These are phyloP conservation scores for Postia placenta DNA, from an alignment of 768 basidiomycete genomes.

Conservation along the genomic window DNA sequence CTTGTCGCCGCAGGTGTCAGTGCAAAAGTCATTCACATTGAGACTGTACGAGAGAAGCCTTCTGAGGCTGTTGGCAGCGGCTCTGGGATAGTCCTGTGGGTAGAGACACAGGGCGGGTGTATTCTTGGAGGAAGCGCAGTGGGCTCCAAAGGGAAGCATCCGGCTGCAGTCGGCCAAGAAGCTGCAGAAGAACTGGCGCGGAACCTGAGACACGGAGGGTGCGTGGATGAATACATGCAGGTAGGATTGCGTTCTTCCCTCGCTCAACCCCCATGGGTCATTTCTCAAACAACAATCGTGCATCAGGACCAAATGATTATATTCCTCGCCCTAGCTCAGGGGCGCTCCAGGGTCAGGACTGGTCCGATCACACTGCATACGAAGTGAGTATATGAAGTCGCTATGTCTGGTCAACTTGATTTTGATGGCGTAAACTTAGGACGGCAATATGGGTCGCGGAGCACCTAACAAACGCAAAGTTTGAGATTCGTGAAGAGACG, in stretches of 20 bases:
- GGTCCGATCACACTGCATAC: slow-evolving; percentile 66
- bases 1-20: slow-evolving; percentile 37
- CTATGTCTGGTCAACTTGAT: not conserved
- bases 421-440: slow-evolving; percentile 20
- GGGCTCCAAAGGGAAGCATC: slow-evolving; percentile 43
- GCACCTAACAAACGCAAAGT: slow-evolving; percentile 61
- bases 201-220: slow-evolving; percentile 59
- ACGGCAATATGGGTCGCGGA: slow-evolving; percentile 73
- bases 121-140: slow-evolving; percentile 65
- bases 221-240: slow-evolving; percentile 65
- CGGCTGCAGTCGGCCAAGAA: slow-evolving; percentile 45
- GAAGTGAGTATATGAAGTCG: slow-evolving; percentile 40
- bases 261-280: no score
- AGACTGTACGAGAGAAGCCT: slow-evolving; percentile 20
- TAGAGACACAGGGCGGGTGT: slow-evolving; percentile 63
- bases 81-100: slow-evolving; percentile 71
- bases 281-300: no score
- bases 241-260: no score
- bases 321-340: slow-evolving; percentile 68
- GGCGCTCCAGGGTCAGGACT: slow-evolving; percentile 48
- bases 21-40: slow-evolving; percentile 19
- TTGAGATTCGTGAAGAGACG: slow-evolving; percentile 41
- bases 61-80: slow-evolving; percentile 45
- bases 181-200: slow-evolving; percentile 55
- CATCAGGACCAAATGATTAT: slow-evolving; percentile 74